phyloP scores from a whole-genome alignment of 2,329 filamentous ascomycete genomes.

The Cytospora schulzeri region DNA sequence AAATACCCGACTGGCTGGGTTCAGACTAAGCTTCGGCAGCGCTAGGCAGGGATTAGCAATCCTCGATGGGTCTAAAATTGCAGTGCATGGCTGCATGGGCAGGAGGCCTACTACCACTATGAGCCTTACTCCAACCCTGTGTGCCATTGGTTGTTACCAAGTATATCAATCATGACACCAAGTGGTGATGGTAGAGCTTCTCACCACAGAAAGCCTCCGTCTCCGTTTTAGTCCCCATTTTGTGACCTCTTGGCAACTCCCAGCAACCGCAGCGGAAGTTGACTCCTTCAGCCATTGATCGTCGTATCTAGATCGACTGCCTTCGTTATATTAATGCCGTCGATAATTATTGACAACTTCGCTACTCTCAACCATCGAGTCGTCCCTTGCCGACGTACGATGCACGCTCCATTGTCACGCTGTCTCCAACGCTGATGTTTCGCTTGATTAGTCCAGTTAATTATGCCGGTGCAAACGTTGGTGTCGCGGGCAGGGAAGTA shows the following conservation, averaged over 20 bases:
- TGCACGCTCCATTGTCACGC: conserved; percentile 56
- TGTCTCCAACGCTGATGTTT: conserved; percentile 54
- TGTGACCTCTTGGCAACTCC: conserved; percentile 50
- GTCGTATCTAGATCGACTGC: conserved; percentile 44
- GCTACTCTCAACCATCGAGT: conserved; percentile 54
- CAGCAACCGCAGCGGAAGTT: conserved; percentile 50
- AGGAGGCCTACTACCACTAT: too few relatives aligned
- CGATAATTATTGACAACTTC: conserved; percentile 50
- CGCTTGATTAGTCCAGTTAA: too few relatives aligned
- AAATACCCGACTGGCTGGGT: conserved; percentile 8
- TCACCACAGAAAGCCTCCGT: conserved; percentile 51
- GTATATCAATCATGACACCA: background rate
- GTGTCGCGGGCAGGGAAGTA: conserved; percentile 51
- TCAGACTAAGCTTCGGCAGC: background rate
- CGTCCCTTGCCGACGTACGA: conserved; percentile 49
- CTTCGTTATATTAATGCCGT: conserved; percentile 48
- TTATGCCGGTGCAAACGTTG: conserved; percentile 52
- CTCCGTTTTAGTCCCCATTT: conserved; percentile 53
- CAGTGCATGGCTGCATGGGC: background rate
- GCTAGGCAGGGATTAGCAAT: background rate
- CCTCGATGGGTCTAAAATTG: background rate
- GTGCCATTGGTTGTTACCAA: too few relatives aligned
- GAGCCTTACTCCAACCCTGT: too few relatives aligned
- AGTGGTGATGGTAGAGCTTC: too few relatives aligned
- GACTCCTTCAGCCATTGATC: conserved; percentile 56